Conservation (phyloP, 2,329 filamentous ascomycete species). For the Cryphonectria radicalis region DNA sequence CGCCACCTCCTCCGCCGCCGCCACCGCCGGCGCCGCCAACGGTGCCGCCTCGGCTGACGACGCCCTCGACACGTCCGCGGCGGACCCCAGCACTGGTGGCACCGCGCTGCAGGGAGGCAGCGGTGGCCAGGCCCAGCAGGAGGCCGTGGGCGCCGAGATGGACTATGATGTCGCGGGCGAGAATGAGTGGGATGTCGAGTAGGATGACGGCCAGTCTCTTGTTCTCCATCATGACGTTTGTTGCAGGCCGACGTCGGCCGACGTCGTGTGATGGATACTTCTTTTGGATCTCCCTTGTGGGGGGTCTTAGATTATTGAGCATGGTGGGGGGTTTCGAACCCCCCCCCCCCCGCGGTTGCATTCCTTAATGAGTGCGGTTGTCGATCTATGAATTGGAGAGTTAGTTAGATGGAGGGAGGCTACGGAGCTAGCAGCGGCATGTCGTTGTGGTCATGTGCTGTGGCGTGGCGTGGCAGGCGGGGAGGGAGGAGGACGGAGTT, state of each 20-base stretch:
- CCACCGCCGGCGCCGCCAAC: not conserved
- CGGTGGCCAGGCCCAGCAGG: conserved; percentile 33
- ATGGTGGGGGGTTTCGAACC: too few species aligned
- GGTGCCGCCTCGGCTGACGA: conserved; percentile 1
- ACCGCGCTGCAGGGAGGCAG: conserved; percentile 24
- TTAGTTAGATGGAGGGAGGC: too few species aligned
- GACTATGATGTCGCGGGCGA: conserved; percentile 60
- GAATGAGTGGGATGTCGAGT: conserved; percentile 47
- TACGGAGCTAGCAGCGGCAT: not conserved
- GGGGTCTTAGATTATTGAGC: not conserved
- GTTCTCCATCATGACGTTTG: not conserved
- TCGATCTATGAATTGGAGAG: not conserved
- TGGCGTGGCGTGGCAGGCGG: not conserved
- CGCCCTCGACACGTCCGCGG: conserved; percentile 25
- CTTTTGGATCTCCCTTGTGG: not conserved
- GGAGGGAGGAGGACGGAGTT: too few species aligned
- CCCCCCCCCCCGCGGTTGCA: too few species aligned
- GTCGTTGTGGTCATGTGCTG: not conserved
- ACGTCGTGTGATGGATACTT: not conserved
- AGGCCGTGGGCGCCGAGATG: conserved; percentile 47
- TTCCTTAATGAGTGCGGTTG: not conserved
- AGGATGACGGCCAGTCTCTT: not conserved
- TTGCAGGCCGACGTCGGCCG: not conserved
- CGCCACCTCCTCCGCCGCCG: conserved; percentile 27
- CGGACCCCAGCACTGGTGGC: conserved; percentile 23